Evolutionary conservation across 345 rosid species (phyloP).

Genomic region (Microcos paniculata): DNA sequence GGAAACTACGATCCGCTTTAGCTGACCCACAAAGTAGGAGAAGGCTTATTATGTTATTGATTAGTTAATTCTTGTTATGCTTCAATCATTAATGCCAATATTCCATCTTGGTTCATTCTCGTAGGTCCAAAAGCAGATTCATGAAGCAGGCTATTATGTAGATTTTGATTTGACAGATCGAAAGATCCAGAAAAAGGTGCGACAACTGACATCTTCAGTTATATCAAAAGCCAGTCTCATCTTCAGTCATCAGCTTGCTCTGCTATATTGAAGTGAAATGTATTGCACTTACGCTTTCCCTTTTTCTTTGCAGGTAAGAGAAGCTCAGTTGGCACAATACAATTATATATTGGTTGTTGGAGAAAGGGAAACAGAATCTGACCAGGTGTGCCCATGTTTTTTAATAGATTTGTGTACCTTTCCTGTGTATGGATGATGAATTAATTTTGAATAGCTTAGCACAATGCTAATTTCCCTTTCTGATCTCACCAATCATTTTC

Average conservation of each 20-base stretch:
- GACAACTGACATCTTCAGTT: background rate
- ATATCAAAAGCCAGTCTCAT: background rate
- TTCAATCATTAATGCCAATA: background rate
- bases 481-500: background rate
- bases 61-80: background rate
- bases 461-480: background rate
- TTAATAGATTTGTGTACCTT: background rate
- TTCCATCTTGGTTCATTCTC: conserved; percentile 13
- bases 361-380: conserved; percentile 68
- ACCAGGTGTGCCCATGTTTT: conserved; percentile 57
- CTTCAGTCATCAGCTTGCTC: no score
- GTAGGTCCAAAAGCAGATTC: conserved; percentile 66
- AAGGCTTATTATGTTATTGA: background rate
- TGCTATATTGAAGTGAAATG: no score
- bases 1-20: background rate
- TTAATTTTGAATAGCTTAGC: no score
- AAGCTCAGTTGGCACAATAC: conserved; percentile 93
- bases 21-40: no score
- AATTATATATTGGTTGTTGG: conserved; percentile 96
- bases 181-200: conserved; percentile 90
- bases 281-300: background rate
- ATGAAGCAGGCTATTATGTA: conserved; percentile 70
- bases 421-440: no score
- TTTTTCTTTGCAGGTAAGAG: conserved; percentile 59
- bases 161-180: conserved; percentile 80